Evolutionary conservation across 2,329 filamentous ascomycete species (phyloP).

Genomic region (Capronia epimyces): DNA sequence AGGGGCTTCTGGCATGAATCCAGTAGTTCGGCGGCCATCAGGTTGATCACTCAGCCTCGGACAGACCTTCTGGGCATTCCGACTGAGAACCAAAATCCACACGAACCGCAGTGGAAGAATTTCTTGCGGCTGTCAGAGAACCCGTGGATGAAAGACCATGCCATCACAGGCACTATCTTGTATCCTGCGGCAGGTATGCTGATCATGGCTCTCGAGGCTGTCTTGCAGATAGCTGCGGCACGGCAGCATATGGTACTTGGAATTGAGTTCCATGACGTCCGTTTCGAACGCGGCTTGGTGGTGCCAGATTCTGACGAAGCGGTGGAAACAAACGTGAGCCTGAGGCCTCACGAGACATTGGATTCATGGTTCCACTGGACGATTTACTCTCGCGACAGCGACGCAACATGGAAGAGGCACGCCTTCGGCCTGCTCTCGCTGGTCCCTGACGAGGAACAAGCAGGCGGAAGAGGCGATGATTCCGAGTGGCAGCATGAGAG

Average conservation of each 20-base stretch:
- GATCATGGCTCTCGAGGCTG: conserved; percentile 2
- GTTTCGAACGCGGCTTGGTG: conserved; percentile 12
- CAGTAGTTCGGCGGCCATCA: not conserved
- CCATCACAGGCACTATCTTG: not conserved
- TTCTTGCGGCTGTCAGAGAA: not conserved
- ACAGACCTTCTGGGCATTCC: not conserved
- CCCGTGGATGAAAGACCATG: not conserved
- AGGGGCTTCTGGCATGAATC: not conserved
- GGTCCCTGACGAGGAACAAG: not conserved
- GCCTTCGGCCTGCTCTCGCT: conserved; percentile 6
- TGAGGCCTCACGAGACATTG: conserved; percentile 12
- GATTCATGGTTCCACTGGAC: conserved; percentile 4
- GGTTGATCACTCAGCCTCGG: not conserved
- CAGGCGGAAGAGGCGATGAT: conserved; percentile 5
- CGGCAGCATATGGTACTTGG: not conserved
- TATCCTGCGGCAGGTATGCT: not conserved
- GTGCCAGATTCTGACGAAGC: conserved; percentile 12
- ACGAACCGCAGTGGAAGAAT: not conserved
- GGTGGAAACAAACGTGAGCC: conserved; percentile 17
- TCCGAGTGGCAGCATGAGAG: not conserved
- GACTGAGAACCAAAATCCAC: not conserved
- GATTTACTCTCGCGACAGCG: conserved; percentile 1
- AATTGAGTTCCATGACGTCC: conserved; percentile 16
- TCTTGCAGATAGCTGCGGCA: conserved; percentile 8
- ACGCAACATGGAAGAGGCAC: conserved; percentile 5